These are phyloP conservation scores for Ceratocystis eucalypticola DNA, from an alignment of 2,329 filamentous ascomycete genomes.

Conservation along the genomic window DNA sequence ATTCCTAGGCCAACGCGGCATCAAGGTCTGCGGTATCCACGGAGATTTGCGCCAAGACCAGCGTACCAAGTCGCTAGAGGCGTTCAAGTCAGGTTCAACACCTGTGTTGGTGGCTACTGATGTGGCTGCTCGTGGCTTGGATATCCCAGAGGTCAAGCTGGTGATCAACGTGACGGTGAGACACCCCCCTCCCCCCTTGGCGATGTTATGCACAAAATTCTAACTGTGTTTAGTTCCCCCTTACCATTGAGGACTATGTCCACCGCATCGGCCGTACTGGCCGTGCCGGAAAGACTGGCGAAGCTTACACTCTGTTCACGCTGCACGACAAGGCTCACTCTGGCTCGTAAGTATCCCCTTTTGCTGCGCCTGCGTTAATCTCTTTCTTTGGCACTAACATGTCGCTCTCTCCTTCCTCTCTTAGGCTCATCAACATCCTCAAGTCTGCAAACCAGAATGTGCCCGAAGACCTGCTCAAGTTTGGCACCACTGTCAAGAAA, in stretches of 20 bases:
- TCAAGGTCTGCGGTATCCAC: conserved; percentile 81
- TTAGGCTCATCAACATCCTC: conserved; percentile 80
- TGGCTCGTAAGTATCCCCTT: conserved; percentile 53
- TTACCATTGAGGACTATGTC: conserved; percentile 95
- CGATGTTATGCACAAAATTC: neutral
- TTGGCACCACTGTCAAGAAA: conserved; percentile 97
- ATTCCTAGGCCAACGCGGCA: conserved; percentile 64
- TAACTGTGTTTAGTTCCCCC: conserved; percentile 48
- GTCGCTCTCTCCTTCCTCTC: neutral
- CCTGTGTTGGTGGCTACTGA: conserved; percentile 87
- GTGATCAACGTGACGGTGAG: conserved; percentile 79
- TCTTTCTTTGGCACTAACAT: conserved; percentile 15
- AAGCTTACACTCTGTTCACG: conserved; percentile 88
- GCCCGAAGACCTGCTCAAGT: conserved; percentile 82
- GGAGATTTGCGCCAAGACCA: conserved; percentile 84
- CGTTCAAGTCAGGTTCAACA: conserved; percentile 76
- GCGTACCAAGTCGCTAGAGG: conserved; percentile 70
- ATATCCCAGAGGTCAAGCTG: conserved; percentile 89
- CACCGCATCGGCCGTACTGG: conserved; percentile 94
- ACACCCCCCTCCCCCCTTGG: neutral
- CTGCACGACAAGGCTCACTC: conserved; percentile 87
- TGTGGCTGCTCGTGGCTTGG: conserved; percentile 83
- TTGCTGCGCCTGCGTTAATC: conserved; percentile 5
- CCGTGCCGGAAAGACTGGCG: conserved; percentile 75
- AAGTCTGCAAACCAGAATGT: conserved; percentile 85